Conservation (phyloP, 805 yeast genomes). For the Cyberlindnera misumaiensis region DNA sequence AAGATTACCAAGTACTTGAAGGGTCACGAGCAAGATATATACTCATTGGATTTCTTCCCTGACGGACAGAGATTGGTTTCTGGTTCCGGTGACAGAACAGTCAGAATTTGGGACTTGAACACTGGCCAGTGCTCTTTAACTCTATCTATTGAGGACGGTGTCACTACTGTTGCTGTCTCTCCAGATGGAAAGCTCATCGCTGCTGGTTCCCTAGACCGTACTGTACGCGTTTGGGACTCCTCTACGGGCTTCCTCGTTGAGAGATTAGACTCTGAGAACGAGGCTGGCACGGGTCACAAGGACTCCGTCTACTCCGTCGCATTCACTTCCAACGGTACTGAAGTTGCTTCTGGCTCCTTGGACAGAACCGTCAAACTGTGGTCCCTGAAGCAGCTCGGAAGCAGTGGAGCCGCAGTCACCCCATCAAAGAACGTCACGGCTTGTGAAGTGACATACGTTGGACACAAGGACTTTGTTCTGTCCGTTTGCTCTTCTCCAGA, state of each 20-base stretch:
- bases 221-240: constrained; percentile 96
- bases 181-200: constrained; percentile 93
- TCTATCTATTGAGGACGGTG: constrained; percentile 92
- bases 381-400: constrained; percentile 64
- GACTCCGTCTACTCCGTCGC: constrained; percentile 95
- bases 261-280: constrained; percentile 83
- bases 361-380: constrained; percentile 95
- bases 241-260: constrained; percentile 87
- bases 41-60: constrained; percentile 90
- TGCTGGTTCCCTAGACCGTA: constrained; percentile 92
- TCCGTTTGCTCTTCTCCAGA: constrained; percentile 93
- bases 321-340: constrained; percentile 84
- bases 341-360: constrained; percentile 89
- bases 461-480: constrained; percentile 93
- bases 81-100: constrained; percentile 95
- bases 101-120: constrained; percentile 91
- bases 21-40: constrained; percentile 97
- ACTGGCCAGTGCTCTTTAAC: constrained; percentile 86
- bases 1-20: constrained; percentile 78
- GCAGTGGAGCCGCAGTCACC: constrained; percentile 34
- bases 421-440: constrained; percentile 40
- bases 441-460: constrained; percentile 89
- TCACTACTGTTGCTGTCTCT: constrained; percentile 94
- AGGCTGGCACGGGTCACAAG: constrained; percentile 87
- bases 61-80: constrained; percentile 90